A percentile compares a stretch with the other conserved stretches of the same genome.
phyloP scores from a whole-genome alignment of 306 rosid species.

The Acacia crassicarpa region DNA sequence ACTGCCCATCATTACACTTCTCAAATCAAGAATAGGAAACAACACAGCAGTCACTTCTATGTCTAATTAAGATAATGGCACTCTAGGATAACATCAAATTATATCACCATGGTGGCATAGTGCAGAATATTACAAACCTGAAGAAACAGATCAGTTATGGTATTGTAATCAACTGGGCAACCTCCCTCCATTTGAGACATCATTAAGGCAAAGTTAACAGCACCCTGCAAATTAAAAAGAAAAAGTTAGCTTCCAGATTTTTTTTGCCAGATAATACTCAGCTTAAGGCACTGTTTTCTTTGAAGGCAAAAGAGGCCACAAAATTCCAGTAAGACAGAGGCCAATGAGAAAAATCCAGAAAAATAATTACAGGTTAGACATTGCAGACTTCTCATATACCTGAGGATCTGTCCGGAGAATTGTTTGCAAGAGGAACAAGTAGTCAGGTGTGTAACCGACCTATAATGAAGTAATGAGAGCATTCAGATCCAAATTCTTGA shows the following conservation, averaged over 20 bases:
- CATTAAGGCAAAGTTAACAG: constrained; percentile 98
- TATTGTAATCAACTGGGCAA: constrained; percentile 97
- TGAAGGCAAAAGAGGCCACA: background rate
- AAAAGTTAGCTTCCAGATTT: background rate
- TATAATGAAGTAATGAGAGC: constrained; percentile 40
- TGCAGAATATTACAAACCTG: constrained; percentile 61
- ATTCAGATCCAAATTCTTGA: constrained; percentile 31
- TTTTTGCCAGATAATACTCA: background rate
- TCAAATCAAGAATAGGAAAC: background rate
- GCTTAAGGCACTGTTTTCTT: constrained; percentile 3
- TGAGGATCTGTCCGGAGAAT: constrained; percentile 98
- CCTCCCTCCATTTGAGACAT: constrained; percentile 99
- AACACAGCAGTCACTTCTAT: background rate
- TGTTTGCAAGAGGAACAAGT: constrained; percentile 94
- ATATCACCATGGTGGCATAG: constrained; percentile 20
- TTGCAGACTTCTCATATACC: constrained; percentile 46
- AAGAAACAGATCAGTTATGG: constrained; percentile 97
- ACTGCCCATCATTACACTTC: background rate
- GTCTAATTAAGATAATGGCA: constrained; percentile 4
- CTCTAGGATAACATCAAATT: constrained; percentile 13
- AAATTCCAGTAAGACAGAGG: constrained; percentile 3
- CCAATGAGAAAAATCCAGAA: constrained; percentile 9
- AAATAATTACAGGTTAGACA: constrained; percentile 21
- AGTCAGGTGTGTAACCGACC: constrained; percentile 99
- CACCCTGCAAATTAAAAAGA: constrained; percentile 67